Conservation (phyloP, 2,329 filamentous ascomycete genomes). For the Periconia digitata region DNA sequence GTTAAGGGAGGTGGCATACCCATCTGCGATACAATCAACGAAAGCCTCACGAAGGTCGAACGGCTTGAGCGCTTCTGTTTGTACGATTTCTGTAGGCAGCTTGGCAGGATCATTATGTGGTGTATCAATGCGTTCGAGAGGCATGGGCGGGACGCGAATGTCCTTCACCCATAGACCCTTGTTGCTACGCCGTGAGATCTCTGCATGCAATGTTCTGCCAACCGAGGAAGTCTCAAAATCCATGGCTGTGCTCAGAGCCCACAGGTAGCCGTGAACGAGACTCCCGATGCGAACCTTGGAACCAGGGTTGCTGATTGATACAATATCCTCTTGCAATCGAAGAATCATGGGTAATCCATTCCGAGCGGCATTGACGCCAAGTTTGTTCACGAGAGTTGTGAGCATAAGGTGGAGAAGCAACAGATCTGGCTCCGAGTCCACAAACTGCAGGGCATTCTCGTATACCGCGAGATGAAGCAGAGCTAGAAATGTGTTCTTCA, state of each 20-base stretch:
- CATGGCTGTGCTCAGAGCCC: slow-evolving; percentile 75
- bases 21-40: slow-evolving; percentile 71
- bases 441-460: slow-evolving; percentile 73
- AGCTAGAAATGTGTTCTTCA: slow-evolving; percentile 73
- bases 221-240: slow-evolving; percentile 70
- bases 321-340: slow-evolving; percentile 81
- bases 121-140: slow-evolving; percentile 59
- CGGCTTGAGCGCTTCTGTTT: slow-evolving; percentile 57
- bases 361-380: slow-evolving; percentile 80
- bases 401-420: slow-evolving; percentile 77
- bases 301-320: slow-evolving; percentile 63
- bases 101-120: slow-evolving; percentile 26
- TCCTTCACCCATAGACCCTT: slow-evolving; percentile 78
- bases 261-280: slow-evolving; percentile 87
- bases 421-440: slow-evolving; percentile 69
- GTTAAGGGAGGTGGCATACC: slow-evolving; percentile 64
- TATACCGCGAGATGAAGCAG: slow-evolving; percentile 86
- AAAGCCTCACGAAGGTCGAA: slow-evolving; percentile 74
- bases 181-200: slow-evolving; percentile 72
- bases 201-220: slow-evolving; percentile 71
- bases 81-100: slow-evolving; percentile 27
- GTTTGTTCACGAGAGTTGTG: slow-evolving; percentile 68
- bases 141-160: slow-evolving; percentile 69
- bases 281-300: slow-evolving; percentile 80
- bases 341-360: slow-evolving; percentile 87